Percentiles rank a stretch among this genome's conserved stretches.
phyloP scores from a whole-genome alignment of 2,329 filamentous ascomycete species.

The Colletotrichum magnum region DNA sequence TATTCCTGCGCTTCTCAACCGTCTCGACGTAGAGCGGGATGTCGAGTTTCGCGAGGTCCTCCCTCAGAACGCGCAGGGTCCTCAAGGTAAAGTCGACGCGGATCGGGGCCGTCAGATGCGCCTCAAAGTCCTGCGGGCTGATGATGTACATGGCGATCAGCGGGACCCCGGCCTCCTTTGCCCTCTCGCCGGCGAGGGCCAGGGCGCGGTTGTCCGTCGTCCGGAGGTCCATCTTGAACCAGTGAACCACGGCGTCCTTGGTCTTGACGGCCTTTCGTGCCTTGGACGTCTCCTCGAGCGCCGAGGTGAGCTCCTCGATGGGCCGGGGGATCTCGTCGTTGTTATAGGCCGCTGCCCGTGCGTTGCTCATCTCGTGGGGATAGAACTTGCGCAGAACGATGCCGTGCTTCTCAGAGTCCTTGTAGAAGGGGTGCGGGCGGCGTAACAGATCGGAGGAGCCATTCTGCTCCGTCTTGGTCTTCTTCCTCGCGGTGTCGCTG shows the following conservation, averaged over 20 bases:
- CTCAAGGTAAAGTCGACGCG: slow-evolving; percentile 87
- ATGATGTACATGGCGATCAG: slow-evolving; percentile 84
- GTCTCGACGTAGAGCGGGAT: slow-evolving; percentile 86
- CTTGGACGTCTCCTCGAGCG: slow-evolving; percentile 72
- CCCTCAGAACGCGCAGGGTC: slow-evolving; percentile 74
- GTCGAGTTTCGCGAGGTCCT: slow-evolving; percentile 77
- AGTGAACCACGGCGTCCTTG: slow-evolving; percentile 81
- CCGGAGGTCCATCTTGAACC: slow-evolving; percentile 90
- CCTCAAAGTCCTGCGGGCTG: slow-evolving; percentile 87
- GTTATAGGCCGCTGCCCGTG: slow-evolving; percentile 81
- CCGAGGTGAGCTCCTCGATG: slow-evolving; percentile 75
- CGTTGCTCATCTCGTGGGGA: slow-evolving; percentile 87
- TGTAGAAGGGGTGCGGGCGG: slow-evolving; percentile 62
- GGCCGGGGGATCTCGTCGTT: slow-evolving; percentile 79
- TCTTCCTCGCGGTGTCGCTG: slow-evolving; percentile 47
- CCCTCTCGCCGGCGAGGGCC: slow-evolving; percentile 74
- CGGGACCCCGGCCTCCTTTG: slow-evolving; percentile 77
- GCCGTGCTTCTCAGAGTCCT: slow-evolving; percentile 66
- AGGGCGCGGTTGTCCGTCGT: slow-evolving; percentile 81
- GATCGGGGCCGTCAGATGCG: slow-evolving; percentile 80
- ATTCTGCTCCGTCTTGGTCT: slow-evolving; percentile 48
- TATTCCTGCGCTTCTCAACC: slow-evolving; percentile 73
- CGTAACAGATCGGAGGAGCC: slow-evolving; percentile 52
- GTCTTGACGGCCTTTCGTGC: slow-evolving; percentile 66
- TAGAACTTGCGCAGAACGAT: slow-evolving; percentile 84